Conservation (phyloP, 1,284 basidiomycete genomes). For the Microbotryum violaceum region DNA sequence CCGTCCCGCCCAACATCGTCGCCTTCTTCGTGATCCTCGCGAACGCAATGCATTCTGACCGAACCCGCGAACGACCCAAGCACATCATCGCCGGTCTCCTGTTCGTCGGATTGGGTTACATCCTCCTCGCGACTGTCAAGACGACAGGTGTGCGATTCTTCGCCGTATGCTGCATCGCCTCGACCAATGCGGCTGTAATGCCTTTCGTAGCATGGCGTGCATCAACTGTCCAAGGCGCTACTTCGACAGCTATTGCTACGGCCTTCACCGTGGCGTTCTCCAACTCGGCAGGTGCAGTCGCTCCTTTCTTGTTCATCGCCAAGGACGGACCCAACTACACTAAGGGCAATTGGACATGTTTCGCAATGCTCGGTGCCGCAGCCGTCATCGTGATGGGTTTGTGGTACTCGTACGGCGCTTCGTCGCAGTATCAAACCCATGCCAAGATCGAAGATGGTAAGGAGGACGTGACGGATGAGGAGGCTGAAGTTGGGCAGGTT, state of each 20-base stretch:
- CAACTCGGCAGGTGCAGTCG: slow-evolving; percentile 34
- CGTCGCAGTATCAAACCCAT: slow-evolving; percentile 29
- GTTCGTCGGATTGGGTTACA: slow-evolving; percentile 31
- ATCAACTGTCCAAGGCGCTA: slow-evolving; percentile 34
- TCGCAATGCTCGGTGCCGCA: slow-evolving; percentile 32
- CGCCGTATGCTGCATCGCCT: slow-evolving; percentile 36
- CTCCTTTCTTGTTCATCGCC: slow-evolving; percentile 25
- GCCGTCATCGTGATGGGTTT: slow-evolving; percentile 27
- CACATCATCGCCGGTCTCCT: slow-evolving; percentile 8
- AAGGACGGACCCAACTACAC: slow-evolving; percentile 5
- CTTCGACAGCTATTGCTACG: slow-evolving; percentile 35
- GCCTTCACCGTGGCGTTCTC: slow-evolving; percentile 35
- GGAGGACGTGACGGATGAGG: no score
- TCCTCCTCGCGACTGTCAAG: slow-evolving; percentile 33
- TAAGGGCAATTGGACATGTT: slow-evolving; percentile 36
- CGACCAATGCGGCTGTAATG: slow-evolving; percentile 36
- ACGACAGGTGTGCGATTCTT: slow-evolving; percentile 33
- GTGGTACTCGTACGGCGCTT: slow-evolving; percentile 35
- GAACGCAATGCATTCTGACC: slow-evolving; percentile 21
- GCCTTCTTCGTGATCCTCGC: slow-evolving; percentile 24
- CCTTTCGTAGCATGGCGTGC: slow-evolving; percentile 28
- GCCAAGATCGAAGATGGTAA: no score
- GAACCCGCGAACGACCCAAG: slow-evolving; percentile 28
- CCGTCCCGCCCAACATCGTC: slow-evolving; percentile 19
- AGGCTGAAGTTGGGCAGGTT: no score